Percentiles rank a stretch among this genome's conserved stretches.
Conservation (phyloP, 257 asterid species). For the Jacaranda mimosifolia region DNA sequence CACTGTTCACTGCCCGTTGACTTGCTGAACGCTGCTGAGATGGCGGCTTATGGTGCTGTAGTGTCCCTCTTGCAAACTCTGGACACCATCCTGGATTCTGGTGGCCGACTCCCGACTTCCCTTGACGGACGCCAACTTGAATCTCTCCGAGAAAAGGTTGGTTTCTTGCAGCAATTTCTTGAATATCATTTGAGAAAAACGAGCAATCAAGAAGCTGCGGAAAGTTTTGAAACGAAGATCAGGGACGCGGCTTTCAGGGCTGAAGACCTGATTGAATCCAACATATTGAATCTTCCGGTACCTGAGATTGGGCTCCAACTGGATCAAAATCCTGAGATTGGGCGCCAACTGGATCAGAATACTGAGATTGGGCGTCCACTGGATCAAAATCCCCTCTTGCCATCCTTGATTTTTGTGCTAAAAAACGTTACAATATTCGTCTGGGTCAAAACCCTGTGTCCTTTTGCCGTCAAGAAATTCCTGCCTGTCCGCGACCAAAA, state of each 20-base stretch:
- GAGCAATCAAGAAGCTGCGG: not conserved
- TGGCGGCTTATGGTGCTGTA: constrained; percentile 15
- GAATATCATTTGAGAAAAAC: not conserved
- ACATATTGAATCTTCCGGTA: too few relatives aligned
- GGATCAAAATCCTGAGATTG: too few relatives aligned
- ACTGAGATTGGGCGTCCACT: too few relatives aligned
- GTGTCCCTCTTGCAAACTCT: not conserved
- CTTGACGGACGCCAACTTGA: not conserved
- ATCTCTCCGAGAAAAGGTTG: not conserved
- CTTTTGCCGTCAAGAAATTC: not conserved
- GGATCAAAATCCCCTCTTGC: too few relatives aligned
- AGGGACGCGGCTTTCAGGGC: not conserved
- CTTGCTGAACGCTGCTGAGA: not conserved
- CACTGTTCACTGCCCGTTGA: not conserved
- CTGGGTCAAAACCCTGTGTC: not conserved
- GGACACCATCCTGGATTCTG: not conserved
- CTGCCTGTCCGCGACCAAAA: not conserved
- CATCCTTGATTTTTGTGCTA: not conserved
- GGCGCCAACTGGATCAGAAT: too few relatives aligned
- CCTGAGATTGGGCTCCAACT: too few relatives aligned
- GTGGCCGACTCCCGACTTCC: not conserved
- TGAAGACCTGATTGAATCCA: not conserved
- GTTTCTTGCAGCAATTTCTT: not conserved
- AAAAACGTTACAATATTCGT: not conserved
- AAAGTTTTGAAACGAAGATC: not conserved